Percentiles rank a stretch among this genome's conserved stretches.
Evolutionary conservation across 2,329 filamentous ascomycete genomes (phyloP).

Genomic region (Cercospora canescens): DNA sequence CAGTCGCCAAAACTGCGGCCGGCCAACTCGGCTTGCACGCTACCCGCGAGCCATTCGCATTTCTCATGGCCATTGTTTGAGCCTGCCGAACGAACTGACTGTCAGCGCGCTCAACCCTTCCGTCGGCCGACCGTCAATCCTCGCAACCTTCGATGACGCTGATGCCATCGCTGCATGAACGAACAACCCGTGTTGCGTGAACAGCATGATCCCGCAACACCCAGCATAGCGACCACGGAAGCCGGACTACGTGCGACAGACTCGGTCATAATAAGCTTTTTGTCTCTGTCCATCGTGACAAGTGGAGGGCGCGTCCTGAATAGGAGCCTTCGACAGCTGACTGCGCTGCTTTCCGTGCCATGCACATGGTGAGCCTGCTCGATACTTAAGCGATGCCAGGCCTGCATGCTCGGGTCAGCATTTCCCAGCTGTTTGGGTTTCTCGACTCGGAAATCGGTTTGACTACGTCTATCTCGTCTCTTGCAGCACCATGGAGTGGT

Average conservation of each 20-base stretch:
- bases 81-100: no score
- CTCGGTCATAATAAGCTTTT: neutral
- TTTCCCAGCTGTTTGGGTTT: neutral
- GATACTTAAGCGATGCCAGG: neutral
- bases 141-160: neutral
- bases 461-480: neutral
- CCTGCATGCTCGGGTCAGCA: neutral
- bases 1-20: neutral
- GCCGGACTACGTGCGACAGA: neutral
- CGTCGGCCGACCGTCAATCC: neutral
- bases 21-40: neutral
- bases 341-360: neutral
- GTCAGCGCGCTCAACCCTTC: neutral
- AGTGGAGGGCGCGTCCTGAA: neutral
- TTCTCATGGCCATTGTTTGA: neutral
- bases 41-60: neutral
- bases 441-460: neutral
- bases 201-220: neutral
- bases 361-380: neutral
- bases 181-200: neutral
- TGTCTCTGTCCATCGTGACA: neutral
- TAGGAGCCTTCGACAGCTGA: neutral
- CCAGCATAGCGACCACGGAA: neutral
- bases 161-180: neutral
- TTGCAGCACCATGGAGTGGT: neutral